phyloP scores from a whole-genome alignment of 2,329 filamentous ascomycete genomes.

The Ophiostoma ips region DNA sequence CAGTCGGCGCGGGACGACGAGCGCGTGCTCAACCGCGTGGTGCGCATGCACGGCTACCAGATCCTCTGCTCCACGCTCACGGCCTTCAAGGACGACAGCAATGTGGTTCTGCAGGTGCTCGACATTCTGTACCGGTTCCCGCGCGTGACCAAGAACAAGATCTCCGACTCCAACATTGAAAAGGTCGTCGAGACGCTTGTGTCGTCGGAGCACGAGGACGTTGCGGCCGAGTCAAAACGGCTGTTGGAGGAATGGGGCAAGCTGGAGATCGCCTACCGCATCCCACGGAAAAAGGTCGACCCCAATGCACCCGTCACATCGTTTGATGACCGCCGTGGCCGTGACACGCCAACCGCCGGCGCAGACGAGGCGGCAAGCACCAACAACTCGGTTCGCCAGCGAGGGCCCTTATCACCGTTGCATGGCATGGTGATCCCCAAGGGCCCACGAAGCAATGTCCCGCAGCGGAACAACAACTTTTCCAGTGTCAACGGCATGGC shows the following conservation, averaged over 20 bases:
- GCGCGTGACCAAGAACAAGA: constrained; percentile 89
- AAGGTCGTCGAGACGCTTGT: constrained; percentile 57
- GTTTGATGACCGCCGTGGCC: constrained; percentile 48
- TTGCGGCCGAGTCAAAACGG: constrained; percentile 54
- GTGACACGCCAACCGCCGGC: constrained; percentile 29
- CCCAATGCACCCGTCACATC: constrained; percentile 42
- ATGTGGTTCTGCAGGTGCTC: constrained; percentile 78
- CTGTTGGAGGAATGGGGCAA: constrained; percentile 79
- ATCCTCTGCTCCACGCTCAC: constrained; percentile 79
- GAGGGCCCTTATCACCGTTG: constrained; percentile 18
- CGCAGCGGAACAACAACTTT: constrained; percentile 38
- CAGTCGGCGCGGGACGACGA: constrained; percentile 69
- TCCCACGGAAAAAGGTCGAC: constrained; percentile 78
- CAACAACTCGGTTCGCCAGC: neutral
- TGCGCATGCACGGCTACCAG: constrained; percentile 94
- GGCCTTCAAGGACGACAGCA: constrained; percentile 77
- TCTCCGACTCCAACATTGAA: constrained; percentile 91
- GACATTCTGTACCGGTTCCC: constrained; percentile 82
- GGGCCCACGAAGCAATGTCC: constrained; percentile 45
- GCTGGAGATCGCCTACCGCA: constrained; percentile 80
- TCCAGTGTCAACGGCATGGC: constrained; percentile 22
- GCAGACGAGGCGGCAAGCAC: constrained; percentile 8
- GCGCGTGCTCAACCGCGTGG: constrained; percentile 71
- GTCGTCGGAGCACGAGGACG: constrained; percentile 56
- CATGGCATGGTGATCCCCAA: constrained; percentile 40